Conservation (phyloP, 495 filamentous ascomycete genomes). For the Neurospora sp. region DNA sequence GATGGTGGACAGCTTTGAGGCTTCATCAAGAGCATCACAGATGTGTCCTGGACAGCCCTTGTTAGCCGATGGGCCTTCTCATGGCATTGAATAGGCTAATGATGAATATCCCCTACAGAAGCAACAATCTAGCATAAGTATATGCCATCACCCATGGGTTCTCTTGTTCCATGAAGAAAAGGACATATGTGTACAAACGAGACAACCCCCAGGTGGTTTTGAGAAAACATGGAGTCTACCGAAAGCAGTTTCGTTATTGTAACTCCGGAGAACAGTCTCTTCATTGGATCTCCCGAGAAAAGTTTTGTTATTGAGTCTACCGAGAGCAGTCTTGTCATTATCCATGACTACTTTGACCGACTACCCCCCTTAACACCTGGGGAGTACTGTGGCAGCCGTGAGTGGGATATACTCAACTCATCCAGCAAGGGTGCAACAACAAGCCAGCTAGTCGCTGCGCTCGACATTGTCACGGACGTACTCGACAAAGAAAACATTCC, state of each 20-base stretch:
- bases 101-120: not conserved
- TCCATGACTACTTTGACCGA: not conserved
- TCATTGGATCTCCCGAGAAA: not conserved
- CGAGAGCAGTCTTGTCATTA: not conserved
- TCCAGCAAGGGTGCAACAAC: not conserved
- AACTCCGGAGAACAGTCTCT: not conserved
- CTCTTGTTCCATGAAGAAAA: not conserved
- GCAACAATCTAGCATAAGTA: not conserved
- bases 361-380: not conserved
- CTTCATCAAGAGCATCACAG: not conserved
- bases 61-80: not conserved
- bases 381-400: not conserved
- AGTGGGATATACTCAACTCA: not conserved
- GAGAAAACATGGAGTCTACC: not conserved
- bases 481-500: not conserved
- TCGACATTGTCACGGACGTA: not conserved
- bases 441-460: not conserved
- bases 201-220: not conserved
- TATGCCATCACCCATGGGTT: not conserved
- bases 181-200: not conserved
- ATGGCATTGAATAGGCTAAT: not conserved
- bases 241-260: not conserved
- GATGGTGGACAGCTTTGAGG: not conserved
- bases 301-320: not conserved
- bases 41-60: not conserved